Evolutionary conservation across 257 asterid genomes (phyloP).

Genomic region (Solanum okadae): DNA sequence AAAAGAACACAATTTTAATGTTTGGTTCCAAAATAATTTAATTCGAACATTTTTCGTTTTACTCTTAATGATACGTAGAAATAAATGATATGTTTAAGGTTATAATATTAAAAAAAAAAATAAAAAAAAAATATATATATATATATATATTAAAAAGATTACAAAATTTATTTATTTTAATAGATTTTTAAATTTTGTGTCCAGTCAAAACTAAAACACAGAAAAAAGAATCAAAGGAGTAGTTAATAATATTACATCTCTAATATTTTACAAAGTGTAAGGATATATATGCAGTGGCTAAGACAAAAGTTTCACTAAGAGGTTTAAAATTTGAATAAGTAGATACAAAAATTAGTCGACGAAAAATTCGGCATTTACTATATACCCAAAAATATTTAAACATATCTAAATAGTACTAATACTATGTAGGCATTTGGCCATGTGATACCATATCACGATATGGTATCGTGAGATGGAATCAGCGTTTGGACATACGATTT

Average conservation of each 20-base stretch:
- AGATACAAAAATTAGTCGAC: no score
- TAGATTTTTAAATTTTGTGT: background rate
- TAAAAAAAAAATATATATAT: no score
- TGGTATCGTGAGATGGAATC: no score
- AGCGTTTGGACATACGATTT: no score
- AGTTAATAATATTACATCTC: background rate
- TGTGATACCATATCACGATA: no score
- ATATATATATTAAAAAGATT: background rate
- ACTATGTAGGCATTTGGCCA: no score
- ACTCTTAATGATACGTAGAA: background rate
- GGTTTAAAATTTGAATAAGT: no score
- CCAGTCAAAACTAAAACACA: background rate
- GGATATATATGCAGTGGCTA: no score
- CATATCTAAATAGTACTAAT: no score
- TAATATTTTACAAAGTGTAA: background rate
- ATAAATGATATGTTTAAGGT: background rate
- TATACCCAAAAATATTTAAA: no score
- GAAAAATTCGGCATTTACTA: fast-evolving
- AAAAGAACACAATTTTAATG: background rate
- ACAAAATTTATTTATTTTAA: background rate
- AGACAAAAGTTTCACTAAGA: no score
- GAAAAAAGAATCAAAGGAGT: background rate
- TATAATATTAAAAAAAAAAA: background rate
- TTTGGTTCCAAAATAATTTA: background rate
- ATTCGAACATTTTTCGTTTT: background rate